Percentiles rank a stretch among this genome's conserved stretches.
Evolutionary conservation across 2,329 filamentous ascomycete genomes (phyloP).

Genomic region (Verticillium alfalfae): DNA sequence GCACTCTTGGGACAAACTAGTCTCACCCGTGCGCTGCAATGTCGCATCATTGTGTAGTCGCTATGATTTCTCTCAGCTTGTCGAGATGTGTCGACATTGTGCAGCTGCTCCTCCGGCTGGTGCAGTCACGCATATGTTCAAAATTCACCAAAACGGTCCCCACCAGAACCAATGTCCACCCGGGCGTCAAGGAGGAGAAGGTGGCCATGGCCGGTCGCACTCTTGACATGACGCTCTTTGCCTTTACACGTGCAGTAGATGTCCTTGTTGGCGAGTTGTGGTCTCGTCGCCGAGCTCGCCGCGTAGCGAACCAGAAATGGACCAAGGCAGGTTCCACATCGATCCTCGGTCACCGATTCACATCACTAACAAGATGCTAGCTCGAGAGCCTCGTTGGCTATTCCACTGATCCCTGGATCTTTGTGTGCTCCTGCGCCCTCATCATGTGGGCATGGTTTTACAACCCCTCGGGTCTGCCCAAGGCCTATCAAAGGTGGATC

Average conservation of each 20-base stretch:
- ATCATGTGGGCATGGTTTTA: conserved; percentile 94
- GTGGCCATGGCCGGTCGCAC: conserved; percentile 59
- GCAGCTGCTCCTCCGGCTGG: too few relatives aligned
- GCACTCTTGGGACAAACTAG: not conserved
- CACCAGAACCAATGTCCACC: conserved; percentile 17
- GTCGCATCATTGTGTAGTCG: not conserved
- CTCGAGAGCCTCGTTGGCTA: conserved; percentile 33
- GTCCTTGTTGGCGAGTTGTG: conserved; percentile 63
- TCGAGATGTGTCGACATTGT: conserved; percentile 51
- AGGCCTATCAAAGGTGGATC: conserved; percentile 77
- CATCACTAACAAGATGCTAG: conserved; percentile 5
- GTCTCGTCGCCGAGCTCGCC: conserved; percentile 41
- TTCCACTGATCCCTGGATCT: conserved; percentile 62
- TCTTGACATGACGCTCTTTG: conserved; percentile 78
- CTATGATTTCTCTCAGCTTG: conserved; percentile 26
- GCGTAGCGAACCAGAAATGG: conserved; percentile 40
- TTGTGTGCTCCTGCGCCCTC: conserved; percentile 64
- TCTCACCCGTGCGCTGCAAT: not conserved
- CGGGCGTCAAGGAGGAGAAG: conserved; percentile 18
- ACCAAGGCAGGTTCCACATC: conserved; percentile 29
- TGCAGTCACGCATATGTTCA: conserved; percentile 49
- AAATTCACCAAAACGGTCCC: conserved; percentile 33
- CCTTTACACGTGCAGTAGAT: conserved; percentile 66
- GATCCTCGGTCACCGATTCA: conserved; percentile 2
- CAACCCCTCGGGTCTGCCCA: conserved; percentile 62